These are phyloP conservation scores for Globisporangium emineosum DNA, from an alignment of 352 stramenopile genomes.

Conservation along the genomic window DNA sequence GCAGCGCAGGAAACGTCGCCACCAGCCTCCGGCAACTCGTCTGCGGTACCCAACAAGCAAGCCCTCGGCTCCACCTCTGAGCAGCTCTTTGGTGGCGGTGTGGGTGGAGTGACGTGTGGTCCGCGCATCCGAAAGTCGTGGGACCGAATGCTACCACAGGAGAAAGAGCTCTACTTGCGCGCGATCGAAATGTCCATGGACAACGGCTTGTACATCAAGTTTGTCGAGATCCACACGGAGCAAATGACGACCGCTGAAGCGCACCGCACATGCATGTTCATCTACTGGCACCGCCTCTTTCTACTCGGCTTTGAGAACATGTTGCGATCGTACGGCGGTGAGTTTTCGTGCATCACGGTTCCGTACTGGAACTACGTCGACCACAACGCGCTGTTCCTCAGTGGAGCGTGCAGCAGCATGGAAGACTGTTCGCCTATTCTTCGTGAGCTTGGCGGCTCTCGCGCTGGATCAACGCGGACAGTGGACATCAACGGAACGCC, in stretches of 20 bases:
- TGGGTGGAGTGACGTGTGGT: constrained; percentile 29
- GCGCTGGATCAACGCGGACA: constrained; percentile 25
- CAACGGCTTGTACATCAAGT: constrained; percentile 81
- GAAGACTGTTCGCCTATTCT: constrained; percentile 73
- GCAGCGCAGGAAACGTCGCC: constrained; percentile 9
- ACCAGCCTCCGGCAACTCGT: background rate
- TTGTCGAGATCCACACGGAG: constrained; percentile 86
- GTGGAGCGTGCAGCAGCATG: constrained; percentile 59
- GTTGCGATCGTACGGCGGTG: constrained; percentile 68
- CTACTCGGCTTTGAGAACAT: constrained; percentile 87
- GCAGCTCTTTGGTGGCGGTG: background rate
- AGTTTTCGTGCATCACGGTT: constrained; percentile 83
- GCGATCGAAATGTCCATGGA: constrained; percentile 78
- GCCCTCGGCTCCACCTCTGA: too few species aligned
- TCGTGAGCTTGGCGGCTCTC: constrained; percentile 63
- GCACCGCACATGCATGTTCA: constrained; percentile 86
- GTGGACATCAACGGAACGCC: constrained; percentile 71
- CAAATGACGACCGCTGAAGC: constrained; percentile 78
- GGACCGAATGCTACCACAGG: constrained; percentile 47
- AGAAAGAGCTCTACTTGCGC: constrained; percentile 76
- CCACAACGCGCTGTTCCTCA: constrained; percentile 70
- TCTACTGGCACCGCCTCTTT: constrained; percentile 85
- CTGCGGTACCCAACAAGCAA: background rate
- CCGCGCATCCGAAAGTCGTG: constrained; percentile 78
- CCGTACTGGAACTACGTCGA: constrained; percentile 89